These are phyloP conservation scores for Dactylellina parvicollis DNA, from an alignment of 2,329 filamentous ascomycete genomes.

Conservation along the genomic window DNA sequence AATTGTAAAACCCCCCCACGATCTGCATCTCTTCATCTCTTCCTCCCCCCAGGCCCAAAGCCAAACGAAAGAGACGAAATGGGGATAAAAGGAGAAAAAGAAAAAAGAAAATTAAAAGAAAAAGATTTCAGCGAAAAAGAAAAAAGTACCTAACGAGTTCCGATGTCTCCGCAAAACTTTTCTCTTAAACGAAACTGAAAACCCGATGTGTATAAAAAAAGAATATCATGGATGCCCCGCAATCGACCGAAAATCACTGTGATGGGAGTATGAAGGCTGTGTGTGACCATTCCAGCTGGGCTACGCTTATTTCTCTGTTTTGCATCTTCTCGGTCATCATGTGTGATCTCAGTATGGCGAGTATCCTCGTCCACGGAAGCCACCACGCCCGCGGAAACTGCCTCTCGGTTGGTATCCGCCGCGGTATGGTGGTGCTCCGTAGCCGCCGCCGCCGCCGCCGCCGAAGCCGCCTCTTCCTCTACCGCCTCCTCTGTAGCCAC, in stretches of 20 bases:
- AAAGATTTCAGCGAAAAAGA: conserved; percentile 25
- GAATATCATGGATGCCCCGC: conserved; percentile 3
- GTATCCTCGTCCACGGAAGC: conserved; percentile 70
- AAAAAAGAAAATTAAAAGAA: conserved; percentile 40
- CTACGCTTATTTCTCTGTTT: too few relatives aligned
- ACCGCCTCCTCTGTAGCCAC: conserved; percentile 63
- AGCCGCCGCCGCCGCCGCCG: conserved; percentile 66
- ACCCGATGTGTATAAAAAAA: conserved; percentile 16
- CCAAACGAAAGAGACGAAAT: conserved; percentile 38
- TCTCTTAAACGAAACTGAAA: conserved; percentile 38
- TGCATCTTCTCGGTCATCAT: neutral
- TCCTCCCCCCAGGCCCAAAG: conserved; percentile 6
- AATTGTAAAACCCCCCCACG: neutral
- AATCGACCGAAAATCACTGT: neutral
- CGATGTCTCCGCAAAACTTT: conserved; percentile 29
- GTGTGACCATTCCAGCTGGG: conserved; percentile 23
- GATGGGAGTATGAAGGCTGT: neutral
- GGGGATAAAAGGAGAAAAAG: conserved; percentile 41
- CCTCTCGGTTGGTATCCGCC: conserved; percentile 52
- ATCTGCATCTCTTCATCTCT: neutral
- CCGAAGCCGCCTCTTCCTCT: conserved; percentile 66
- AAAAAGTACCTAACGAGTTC: conserved; percentile 7
- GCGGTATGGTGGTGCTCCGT: conserved; percentile 59
- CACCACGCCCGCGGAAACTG: conserved; percentile 69
- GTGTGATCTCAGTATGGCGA: conserved; percentile 69